Percentiles rank a stretch among this genome's conserved stretches.
phyloP scores from a whole-genome alignment of 1,139 yeast genomes.

The Candida buenavistaensis region DNA sequence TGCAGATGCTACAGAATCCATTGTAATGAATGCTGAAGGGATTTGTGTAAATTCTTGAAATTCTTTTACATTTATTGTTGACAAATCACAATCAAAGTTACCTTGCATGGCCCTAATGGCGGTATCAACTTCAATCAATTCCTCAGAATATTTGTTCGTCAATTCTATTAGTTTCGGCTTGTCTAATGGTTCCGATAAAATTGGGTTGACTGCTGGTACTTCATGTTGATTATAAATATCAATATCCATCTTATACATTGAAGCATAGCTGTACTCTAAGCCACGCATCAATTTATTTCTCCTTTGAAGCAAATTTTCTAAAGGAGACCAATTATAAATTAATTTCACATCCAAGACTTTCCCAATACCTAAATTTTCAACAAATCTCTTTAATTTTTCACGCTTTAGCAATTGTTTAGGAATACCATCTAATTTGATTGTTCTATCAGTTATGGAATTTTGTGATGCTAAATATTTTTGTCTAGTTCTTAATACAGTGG shows the following conservation, averaged over 20 bases:
- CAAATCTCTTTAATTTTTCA: slow-evolving; percentile 48
- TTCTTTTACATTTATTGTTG: slow-evolving; percentile 27
- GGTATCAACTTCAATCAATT: slow-evolving; percentile 27
- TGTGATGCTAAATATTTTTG: slow-evolving; percentile 86
- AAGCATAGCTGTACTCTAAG: slow-evolving; percentile 50
- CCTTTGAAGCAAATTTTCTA: slow-evolving; percentile 40
- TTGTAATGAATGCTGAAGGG: slow-evolving; percentile 75
- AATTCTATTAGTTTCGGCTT: slow-evolving; percentile 10
- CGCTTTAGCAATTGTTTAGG: slow-evolving; percentile 46
- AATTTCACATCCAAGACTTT: slow-evolving; percentile 55
- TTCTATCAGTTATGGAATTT: slow-evolving; percentile 88
- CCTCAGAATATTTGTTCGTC: slow-evolving; percentile 21
- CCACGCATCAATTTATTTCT: slow-evolving; percentile 33
- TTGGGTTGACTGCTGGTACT: slow-evolving; percentile 31
- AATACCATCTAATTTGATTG: slow-evolving; percentile 87
- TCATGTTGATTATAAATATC: slow-evolving; percentile 34
- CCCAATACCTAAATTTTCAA: slow-evolving; percentile 64
- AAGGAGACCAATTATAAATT: slow-evolving; percentile 55
- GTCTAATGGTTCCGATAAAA: slow-evolving; percentile 13
- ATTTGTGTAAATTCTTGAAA: slow-evolving; percentile 39
- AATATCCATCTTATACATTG: slow-evolving; percentile 44
- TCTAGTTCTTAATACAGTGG: slow-evolving; percentile 69
- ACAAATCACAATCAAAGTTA: slow-evolving; percentile 26
- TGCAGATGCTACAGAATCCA: slow-evolving; percentile 83
- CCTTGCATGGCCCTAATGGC: slow-evolving; percentile 31